Evolutionary conservation across 2,329 filamentous ascomycete genomes (phyloP).

Genomic region (Penicillium sp.): DNA sequence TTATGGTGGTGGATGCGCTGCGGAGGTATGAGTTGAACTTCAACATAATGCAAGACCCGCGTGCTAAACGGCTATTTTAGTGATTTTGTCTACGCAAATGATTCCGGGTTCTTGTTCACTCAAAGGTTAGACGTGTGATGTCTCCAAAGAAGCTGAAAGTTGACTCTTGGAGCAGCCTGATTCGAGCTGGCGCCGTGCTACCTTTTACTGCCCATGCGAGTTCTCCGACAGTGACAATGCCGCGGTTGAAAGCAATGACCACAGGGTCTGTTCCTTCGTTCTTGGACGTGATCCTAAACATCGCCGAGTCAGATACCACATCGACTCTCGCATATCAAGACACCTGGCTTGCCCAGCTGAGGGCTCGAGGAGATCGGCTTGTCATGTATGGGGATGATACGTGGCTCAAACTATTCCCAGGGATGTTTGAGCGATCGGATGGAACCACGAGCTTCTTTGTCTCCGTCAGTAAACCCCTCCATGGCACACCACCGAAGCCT

Average conservation of each 20-base stretch:
- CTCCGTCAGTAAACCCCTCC: constrained; percentile 65
- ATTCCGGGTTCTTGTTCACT: constrained; percentile 82
- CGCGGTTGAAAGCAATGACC: constrained; percentile 92
- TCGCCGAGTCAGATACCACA: constrained; percentile 89
- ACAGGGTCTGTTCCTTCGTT: constrained; percentile 98
- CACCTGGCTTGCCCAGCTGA: constrained; percentile 94
- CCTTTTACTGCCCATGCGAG: constrained; percentile 95
- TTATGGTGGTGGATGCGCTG: constrained; percentile 97
- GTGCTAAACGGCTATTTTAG: constrained; percentile 48
- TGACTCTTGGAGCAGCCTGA: constrained; percentile 60
- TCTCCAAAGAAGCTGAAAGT: neutral
- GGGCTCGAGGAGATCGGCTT: constrained; percentile 72
- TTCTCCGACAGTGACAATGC: constrained; percentile 98
- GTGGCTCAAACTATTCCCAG: constrained; percentile 95
- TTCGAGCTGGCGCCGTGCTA: constrained; percentile 77
- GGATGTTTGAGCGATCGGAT: constrained; percentile 81
- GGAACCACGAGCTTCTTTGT: constrained; percentile 98
- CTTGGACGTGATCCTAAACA: constrained; percentile 92
- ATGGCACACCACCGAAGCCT: neutral
- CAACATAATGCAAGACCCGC: neutral
- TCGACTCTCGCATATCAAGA: constrained; percentile 87
- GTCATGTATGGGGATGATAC: constrained; percentile 98
- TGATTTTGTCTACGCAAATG: constrained; percentile 85
- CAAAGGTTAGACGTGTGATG: constrained; percentile 64
- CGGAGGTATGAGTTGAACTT: constrained; percentile 62